Base-by-base conservation (phyloP, 371 early-diverging fungal species). In the Apophysomyces ossiformis region DNA sequence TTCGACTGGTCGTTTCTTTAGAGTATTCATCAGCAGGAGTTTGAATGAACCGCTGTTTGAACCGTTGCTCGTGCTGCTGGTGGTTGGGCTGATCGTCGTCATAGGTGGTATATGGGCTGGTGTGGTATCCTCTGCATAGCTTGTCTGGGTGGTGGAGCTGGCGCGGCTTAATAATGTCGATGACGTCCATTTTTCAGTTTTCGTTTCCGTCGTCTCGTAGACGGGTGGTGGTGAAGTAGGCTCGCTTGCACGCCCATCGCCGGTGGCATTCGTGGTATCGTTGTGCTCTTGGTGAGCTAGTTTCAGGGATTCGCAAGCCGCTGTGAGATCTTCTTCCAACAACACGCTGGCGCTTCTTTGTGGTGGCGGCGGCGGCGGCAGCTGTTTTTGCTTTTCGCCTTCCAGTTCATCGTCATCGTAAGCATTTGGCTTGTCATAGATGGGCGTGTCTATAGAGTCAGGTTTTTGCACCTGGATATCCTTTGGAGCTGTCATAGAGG, bases 361-460 rank as follows among this genome's bases (percentile, higher is more conserved):
- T 26, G 32, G 32, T 2, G 32, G 32, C 32, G 32, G 32, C 2
- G 32, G 32, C 2, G 32, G 32, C 2, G 32, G 32, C 2, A 3
- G 32, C 32, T 26, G 32, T 26, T 26, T 26, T 26, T 26, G 32
- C 32, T 26, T 26, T 26, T 26, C 32, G 32, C 32, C 32, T 26
- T 62, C 58, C 6, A 63, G 46, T n/a, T 39, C 37, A 32, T 62
- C 63, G 32, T 66, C 68, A 7, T 71, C 72, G 58, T 71, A 71
- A 7, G 68, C 72, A 63, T 71, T 71, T 11, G 72, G 72, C 21
- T 71, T 71, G 15, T 58, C 65, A 39, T 71, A 71, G 12, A 65
- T 59, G 26, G 65, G 72, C 7, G 72, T 64, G 59, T 71, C 72
- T 21, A 71, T 64, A 9, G 72, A 58, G 37, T 71, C 65, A 0